Base-by-base conservation (phyloP, 2,329 filamentous ascomycete genomes). In the Penicillium freii region DNA sequence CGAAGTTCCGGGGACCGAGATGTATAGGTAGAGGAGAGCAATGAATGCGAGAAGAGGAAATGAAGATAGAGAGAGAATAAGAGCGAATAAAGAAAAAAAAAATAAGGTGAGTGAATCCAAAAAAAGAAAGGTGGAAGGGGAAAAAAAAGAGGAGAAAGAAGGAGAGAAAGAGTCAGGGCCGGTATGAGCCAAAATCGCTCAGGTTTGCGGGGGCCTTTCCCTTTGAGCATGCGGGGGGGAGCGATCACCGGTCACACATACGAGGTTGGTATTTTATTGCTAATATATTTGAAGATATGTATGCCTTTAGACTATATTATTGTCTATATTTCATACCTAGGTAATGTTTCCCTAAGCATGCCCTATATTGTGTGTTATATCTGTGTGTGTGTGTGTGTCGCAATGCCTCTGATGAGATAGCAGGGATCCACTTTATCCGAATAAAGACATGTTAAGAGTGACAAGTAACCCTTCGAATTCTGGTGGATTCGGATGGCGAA, bases 221-320 rank as follows among this genome's bases (percentile, higher is more conserved):
- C 63, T 65, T 65, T 66, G 64, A 66, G 64, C 64, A 66, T 67
- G 65, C 62, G 63, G 65, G 65, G 64, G 65, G 62, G 62, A 57
- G 52, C 57, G 51, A 60, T 60, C 61, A 57, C 52, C 49, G 46
- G 59, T 62, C 57, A 54, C 51, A 58, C 54, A 52, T 52, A 52
- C 50, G 29, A n/a, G 5, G 9, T 51, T 51, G 36, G 56, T 40
- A 54, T 48, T 49, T 60, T 48, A 46, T 51, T 56, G n/a, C 27
- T 55, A 33, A 6, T 50, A 21, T 44, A 38, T 36, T 42, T 21
- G 27, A 34, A 45, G 38, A 27, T 42, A 40, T 55, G 7, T 53
- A 11, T 51, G 25, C 5, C 29, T 43, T 42, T 29, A 33, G 34
- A 31, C 29, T 23, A 50, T 52, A 36, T 36, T 29, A 19, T 51